Conservation (phyloP, 441 rosid species). For the Erodium texanum region DNA sequence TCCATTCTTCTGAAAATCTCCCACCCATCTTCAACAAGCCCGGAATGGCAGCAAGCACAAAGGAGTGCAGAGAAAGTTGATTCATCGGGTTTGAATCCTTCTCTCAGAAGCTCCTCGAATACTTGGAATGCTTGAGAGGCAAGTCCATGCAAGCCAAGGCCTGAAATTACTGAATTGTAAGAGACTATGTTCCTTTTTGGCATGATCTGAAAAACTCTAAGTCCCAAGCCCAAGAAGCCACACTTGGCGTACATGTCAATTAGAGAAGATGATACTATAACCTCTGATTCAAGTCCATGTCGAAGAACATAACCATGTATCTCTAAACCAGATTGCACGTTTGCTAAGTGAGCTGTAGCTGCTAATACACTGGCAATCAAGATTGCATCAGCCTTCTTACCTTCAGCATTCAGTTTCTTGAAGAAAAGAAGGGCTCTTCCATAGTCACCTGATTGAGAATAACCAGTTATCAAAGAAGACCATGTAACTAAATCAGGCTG, state of each 20-base stretch:
- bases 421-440: conserved; percentile 40
- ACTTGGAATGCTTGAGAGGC: conserved; percentile 50
- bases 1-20: conserved; percentile 53
- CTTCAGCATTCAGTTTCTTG: conserved; percentile 36
- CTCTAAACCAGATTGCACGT: conserved; percentile 36
- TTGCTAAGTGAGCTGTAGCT: conserved; percentile 51
- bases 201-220: conserved; percentile 37
- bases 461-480: conserved; percentile 68
- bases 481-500: conserved; percentile 66
- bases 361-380: conserved; percentile 45
- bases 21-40: conserved; percentile 51
- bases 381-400: conserved; percentile 49
- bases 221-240: conserved; percentile 44
- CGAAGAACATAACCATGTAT: conserved; percentile 54
- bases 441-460: conserved; percentile 46
- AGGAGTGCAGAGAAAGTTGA: conserved; percentile 75
- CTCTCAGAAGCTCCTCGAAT: conserved; percentile 41
- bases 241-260: conserved; percentile 76
- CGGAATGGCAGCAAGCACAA: conserved; percentile 72
- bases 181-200: conserved; percentile 38
- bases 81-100: conserved; percentile 50
- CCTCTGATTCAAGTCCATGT: conserved; percentile 42
- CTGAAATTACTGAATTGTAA: conserved; percentile 59
- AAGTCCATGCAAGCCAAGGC: conserved; percentile 66
- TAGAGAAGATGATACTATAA: conserved; percentile 62